Evolutionary conservation across 495 filamentous ascomycete genomes (phyloP).

Genomic region (Mytilinidion resinicola): DNA sequence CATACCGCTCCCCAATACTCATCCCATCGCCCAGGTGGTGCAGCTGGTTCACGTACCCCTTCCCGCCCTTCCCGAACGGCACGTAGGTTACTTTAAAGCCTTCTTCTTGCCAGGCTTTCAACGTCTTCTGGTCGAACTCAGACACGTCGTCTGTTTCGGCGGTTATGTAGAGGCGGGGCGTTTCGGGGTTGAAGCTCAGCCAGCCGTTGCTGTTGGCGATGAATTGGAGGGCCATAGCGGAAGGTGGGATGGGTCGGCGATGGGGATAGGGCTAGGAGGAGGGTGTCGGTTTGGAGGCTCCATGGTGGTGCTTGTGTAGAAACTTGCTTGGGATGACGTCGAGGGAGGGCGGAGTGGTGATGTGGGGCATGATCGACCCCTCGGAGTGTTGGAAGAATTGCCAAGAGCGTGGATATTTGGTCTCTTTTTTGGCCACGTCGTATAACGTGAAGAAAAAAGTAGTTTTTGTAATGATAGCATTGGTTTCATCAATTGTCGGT

Average conservation of each 20-base stretch:
- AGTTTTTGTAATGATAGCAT: too few species aligned
- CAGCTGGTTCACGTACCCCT: slow-evolving; percentile 48
- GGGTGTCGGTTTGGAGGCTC: not conserved
- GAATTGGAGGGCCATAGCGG: slow-evolving; percentile 26
- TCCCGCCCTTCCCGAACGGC: slow-evolving; percentile 47
- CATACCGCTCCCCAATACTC: slow-evolving; percentile 36
- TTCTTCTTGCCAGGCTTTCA: slow-evolving; percentile 58
- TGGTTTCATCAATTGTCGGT: too few species aligned
- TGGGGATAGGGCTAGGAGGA: not conserved
- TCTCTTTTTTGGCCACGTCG: too few species aligned
- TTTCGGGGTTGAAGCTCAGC: slow-evolving; percentile 28
- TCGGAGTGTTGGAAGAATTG: too few species aligned
- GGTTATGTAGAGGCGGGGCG: slow-evolving; percentile 57
- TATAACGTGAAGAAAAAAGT: too few species aligned
- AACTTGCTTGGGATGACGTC: not conserved
- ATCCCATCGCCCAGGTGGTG: slow-evolving; percentile 32
- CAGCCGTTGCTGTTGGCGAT: slow-evolving; percentile 25
- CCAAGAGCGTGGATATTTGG: too few species aligned
- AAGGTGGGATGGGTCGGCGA: not conserved
- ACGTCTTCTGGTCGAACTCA: slow-evolving; percentile 32
- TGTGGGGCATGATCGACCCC: too few species aligned
- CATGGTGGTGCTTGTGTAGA: not conserved
- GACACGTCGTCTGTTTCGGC: slow-evolving; percentile 60
- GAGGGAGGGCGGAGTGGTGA: not conserved
- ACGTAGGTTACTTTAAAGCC: slow-evolving; percentile 61